Base-by-base conservation (phyloP, 768 basidiomycete species). In the Lepiota brunneoincarnata region DNA sequence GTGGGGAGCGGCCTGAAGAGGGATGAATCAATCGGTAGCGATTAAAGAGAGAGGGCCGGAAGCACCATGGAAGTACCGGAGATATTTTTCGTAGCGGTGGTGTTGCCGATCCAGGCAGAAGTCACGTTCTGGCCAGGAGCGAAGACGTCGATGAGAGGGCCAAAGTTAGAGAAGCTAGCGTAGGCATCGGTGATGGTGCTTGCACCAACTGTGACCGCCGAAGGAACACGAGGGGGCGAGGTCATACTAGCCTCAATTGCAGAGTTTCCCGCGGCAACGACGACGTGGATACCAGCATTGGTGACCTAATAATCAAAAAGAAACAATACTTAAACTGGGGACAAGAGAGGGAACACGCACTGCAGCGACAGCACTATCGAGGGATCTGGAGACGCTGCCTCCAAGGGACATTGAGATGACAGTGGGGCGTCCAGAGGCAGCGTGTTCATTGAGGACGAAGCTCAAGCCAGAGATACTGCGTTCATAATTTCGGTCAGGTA, bases 161-260 rank as follows among this genome's bases (percentile, higher is more conserved):
- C 73, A 41, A 59, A 72, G 63, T 73, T 73, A 35, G 73, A 74
- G 67, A 68, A 69, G 0, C 55, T 61, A 20, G 67, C 65, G 6
- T 67, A 60, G n/a, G 57, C 51, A 40, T 70, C 72, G 23, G 49
- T 42, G 56, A 74, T 70, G 46, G 52, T 62, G 24, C 59, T 60
- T n/a, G 71, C 70, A 28, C 64, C 73, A 37, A 74, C 69, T 17
- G 71, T 72, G 48, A 69, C 68, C 4, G 64, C 70, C 24, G 59
- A 59, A 4, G 67, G 59, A 2, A 61, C 65, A 50, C 69, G 63
- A 7, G 70, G 69, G 31, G 73, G 74, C 35, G 67, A 71, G 34
- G 61, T 64, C 38, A 39, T 50, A 7, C 44, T 41, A 6, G 70
- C 70, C 50, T 72, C 66, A 5, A 40, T 38, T 43, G 63, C 61